Evolutionary conservation across 768 basidiomycete genomes (phyloP).

Genomic region (Xerocomus brunneocitrinus): DNA sequence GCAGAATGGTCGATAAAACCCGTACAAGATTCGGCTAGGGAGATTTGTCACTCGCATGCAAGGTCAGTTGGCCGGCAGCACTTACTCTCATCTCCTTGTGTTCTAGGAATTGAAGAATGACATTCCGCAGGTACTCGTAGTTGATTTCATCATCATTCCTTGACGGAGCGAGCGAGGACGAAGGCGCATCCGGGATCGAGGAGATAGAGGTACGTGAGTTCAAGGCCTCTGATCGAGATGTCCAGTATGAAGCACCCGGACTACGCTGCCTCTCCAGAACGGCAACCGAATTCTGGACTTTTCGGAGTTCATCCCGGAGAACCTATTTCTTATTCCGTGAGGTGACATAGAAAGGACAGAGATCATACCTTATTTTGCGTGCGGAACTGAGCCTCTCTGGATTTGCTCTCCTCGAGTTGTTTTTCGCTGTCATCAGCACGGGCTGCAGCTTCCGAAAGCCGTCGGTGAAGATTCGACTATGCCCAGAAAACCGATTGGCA

Average conservation of each 20-base stretch:
- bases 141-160: conserved; percentile 88
- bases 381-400: conserved; percentile 65
- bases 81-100: conserved; percentile 97
- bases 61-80: conserved; percentile 3
- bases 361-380: conserved; percentile 68
- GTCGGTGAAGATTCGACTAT: conserved; percentile 43
- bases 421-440: conserved; percentile 55
- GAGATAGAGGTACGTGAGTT: conserved; percentile 37
- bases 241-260: conserved; percentile 94
- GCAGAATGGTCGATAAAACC: conserved; percentile 87
- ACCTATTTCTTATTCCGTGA: conserved; percentile 45
- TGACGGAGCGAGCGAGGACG: conserved; percentile 28
- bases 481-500: conserved; percentile 9
- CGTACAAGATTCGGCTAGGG: conserved; percentile 80
- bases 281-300: conserved; percentile 90
- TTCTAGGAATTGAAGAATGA: conserved; percentile 95
- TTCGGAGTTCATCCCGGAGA: conserved; percentile 89
- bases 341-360: not conserved
- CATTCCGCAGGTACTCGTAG: conserved; percentile 92
- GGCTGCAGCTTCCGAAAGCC: conserved; percentile 44
- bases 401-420: conserved; percentile 68
- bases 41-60: conserved; percentile 4
- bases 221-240: conserved; percentile 37
- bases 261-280: conserved; percentile 86
- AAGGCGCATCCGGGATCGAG: conserved; percentile 39